Evolutionary conservation across 1,139 yeast species (phyloP).

Genomic region (Kodamaea fungicola): DNA sequence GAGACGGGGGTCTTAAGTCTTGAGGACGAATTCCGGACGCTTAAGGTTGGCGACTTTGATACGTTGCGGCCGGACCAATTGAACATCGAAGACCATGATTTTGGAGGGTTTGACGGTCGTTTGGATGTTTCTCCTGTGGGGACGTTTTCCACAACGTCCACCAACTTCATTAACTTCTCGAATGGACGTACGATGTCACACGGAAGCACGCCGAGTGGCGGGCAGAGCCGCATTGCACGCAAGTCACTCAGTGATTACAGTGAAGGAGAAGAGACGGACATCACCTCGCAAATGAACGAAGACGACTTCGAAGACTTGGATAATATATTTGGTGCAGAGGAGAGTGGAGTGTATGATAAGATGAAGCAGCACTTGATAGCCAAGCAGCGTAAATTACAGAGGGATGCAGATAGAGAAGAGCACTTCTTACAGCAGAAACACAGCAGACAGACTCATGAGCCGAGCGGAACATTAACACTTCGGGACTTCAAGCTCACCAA

Average conservation of each 20-base stretch:
- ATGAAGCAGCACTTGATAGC: constrained; percentile 16
- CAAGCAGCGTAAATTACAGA: constrained; percentile 26
- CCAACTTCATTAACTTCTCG: constrained; percentile 4
- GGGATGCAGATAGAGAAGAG: constrained; percentile 37
- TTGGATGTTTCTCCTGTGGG: constrained; percentile 4
- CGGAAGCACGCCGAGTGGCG: constrained; percentile 3
- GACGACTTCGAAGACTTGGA: constrained; percentile 44
- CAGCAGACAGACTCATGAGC: constrained; percentile 12
- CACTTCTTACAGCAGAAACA: constrained; percentile 22
- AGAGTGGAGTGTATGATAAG: constrained; percentile 31
- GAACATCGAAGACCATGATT: background rate
- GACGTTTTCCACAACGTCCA: constrained; percentile 3
- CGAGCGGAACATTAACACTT: constrained; percentile 26
- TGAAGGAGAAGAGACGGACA: constrained; percentile 39
- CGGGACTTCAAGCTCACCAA: constrained; percentile 23
- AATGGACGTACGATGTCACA: constrained; percentile 1
- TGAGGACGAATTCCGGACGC: constrained; percentile 22
- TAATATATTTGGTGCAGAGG: constrained; percentile 37
- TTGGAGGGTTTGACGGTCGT: background rate
- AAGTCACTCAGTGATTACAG: constrained; percentile 34
- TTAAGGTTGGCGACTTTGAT: constrained; percentile 19
- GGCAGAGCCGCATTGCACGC: constrained; percentile 8
- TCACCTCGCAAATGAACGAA: constrained; percentile 38
- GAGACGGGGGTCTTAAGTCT: constrained; percentile 17
- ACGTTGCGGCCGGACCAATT: constrained; percentile 11